Base-by-base conservation (phyloP, 192 early-diverging fungal species). In the Coemansia sp. region DNA sequence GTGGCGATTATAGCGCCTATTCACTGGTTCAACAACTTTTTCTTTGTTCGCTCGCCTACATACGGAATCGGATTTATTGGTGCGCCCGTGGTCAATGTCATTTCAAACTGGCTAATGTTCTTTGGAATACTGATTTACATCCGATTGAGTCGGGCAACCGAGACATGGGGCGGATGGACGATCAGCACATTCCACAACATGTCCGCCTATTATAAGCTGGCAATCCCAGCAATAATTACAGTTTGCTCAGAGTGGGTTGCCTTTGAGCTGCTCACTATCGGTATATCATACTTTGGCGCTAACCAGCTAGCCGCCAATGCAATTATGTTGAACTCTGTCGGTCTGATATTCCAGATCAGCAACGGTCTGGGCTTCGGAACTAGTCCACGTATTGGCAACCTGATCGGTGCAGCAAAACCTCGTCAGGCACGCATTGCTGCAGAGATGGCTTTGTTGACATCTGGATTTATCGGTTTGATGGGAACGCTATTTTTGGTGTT, bases 101-200 rank as follows among this genome's bases (percentile, higher is more conserved):
- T 90, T 12, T 87, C 88, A 1, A 87, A 93, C 70, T 87, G 85
- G 78, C 60, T 90, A 56, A 83, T 94, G 76, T 67, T 90, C 10
- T 16, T 87, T 17, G 63, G 90, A 0, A 76, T 90, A 4, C 17
- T 89, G 0, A 30, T 89, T 28, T 97, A 95, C 50, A 85, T 86
- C 16, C 62, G 73, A 31, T 56, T 58, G 33, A 85, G 85, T 29
- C 78, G 88, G 29, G 92, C 92, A 48, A 68, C 64, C 18, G 85
- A 91, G 34, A 86, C 85, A 11, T 98, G 92, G 94, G 94, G 92
- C 48, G 94, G 93, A 2, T 94, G 90, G 88, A 87, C 88, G 12
- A 67, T 73, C 16, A 84, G 87, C 36, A 87, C 89, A 5, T 68
- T 94, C 55, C 73, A 84, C 56, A 84, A 80, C 42, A 89, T 88